Evolutionary conservation across 108 stramenopile genomes (phyloP).

Genomic region (Discostella stelligeroides): DNA sequence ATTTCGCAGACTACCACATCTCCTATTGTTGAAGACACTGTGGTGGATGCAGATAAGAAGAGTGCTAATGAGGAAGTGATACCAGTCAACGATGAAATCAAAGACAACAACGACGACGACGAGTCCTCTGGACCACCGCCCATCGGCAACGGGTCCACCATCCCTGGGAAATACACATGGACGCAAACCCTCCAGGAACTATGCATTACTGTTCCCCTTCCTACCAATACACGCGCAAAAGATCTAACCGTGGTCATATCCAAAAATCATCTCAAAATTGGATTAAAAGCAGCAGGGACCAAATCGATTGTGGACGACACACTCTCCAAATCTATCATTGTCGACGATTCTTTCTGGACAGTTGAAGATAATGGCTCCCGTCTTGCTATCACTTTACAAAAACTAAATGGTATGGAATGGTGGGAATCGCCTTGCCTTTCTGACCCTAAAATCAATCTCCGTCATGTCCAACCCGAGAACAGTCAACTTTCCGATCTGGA

Average conservation of each 20-base stretch:
- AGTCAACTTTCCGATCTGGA: slow-evolving; percentile 94
- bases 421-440: slow-evolving; percentile 92
- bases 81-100: slow-evolving; percentile 10
- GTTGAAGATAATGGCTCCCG: slow-evolving; percentile 90
- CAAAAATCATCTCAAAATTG: slow-evolving; percentile 84
- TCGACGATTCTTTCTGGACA: slow-evolving; percentile 99
- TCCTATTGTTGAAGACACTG: slow-evolving; percentile 3
- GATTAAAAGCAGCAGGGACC: slow-evolving; percentile 57
- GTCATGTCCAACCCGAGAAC: slow-evolving; percentile 97
- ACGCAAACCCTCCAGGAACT: slow-evolving; percentile 97
- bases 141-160: slow-evolving; percentile 94
- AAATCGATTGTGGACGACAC: slow-evolving; percentile 79
- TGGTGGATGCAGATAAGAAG: neutral
- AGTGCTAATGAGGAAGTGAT: neutral
- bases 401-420: slow-evolving; percentile 98
- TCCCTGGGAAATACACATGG: slow-evolving; percentile 93
- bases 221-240: slow-evolving; percentile 82
- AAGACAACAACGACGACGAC: slow-evolving; percentile 54
- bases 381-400: slow-evolving; percentile 82
- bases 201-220: slow-evolving; percentile 84
- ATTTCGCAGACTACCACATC: slow-evolving; percentile 43
- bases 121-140: slow-evolving; percentile 78
- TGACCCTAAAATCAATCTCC: slow-evolving; percentile 95
- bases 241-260: slow-evolving; percentile 87
- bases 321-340: slow-evolving; percentile 87